Evolutionary conservation across 148 eudicot genomes (phyloP).

Genomic region (Rhododendron vialii): DNA sequence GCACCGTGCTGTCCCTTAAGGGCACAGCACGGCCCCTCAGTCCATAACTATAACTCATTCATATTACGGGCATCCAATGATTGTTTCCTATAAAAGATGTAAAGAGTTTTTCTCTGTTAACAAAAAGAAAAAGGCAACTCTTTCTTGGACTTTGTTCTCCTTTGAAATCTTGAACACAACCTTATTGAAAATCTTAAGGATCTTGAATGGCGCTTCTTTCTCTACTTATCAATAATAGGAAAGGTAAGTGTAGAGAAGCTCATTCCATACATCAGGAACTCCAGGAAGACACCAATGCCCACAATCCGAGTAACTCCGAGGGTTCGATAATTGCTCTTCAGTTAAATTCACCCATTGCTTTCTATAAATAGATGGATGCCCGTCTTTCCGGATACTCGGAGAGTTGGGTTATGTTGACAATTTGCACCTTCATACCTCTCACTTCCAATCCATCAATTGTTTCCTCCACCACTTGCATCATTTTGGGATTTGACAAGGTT

Average conservation of each 20-base stretch:
- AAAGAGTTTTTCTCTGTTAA: too few species aligned
- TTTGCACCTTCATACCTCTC: slow-evolving; percentile 20
- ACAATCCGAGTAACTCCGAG: slow-evolving; percentile 46
- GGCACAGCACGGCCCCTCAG: too few species aligned
- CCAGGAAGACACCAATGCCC: slow-evolving; percentile 76
- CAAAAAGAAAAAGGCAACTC: too few species aligned
- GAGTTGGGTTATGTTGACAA: slow-evolving; percentile 30
- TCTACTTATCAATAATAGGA: background rate
- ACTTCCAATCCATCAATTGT: slow-evolving; percentile 18
- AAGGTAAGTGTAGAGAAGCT: slow-evolving; percentile 48
- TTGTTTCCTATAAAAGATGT: too few species aligned
- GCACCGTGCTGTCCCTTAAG: too few species aligned
- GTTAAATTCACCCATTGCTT: slow-evolving; percentile 25
- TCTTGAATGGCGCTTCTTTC: background rate
- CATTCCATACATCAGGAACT: slow-evolving; percentile 74
- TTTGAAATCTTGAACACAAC: background rate
- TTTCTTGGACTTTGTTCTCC: background rate
- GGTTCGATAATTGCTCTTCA: slow-evolving; percentile 31
- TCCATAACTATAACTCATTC: too few species aligned
- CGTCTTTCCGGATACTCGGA: slow-evolving; percentile 36
- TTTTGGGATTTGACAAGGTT: slow-evolving; percentile 12
- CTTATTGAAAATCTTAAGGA: background rate
- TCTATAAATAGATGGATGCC: slow-evolving; percentile 36
- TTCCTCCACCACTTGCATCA: slow-evolving; percentile 30
- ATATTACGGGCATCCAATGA: too few species aligned